These are phyloP conservation scores for Exserohilum turcica DNA, from an alignment of 2,329 filamentous ascomycete species.

Conservation along the genomic window DNA sequence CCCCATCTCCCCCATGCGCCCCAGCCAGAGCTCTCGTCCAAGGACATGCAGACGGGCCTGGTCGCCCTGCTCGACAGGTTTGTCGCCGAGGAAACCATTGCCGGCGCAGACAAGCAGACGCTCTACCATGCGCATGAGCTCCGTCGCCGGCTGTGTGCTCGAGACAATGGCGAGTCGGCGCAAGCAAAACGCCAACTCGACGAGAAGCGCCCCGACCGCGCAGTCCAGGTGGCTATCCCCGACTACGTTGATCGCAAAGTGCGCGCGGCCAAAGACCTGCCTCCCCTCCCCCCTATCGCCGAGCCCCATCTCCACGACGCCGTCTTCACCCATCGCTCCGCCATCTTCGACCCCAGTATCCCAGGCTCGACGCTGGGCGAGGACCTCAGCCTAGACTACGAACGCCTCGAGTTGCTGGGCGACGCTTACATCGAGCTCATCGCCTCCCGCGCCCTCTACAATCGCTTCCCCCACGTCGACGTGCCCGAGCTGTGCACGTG, in stretches of 20 bases:
- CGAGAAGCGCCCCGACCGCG: conserved; percentile 31
- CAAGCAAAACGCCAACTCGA: conserved; percentile 53
- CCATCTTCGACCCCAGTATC: conserved; percentile 26
- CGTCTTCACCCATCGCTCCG: conserved; percentile 67
- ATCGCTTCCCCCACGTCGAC: conserved; percentile 68
- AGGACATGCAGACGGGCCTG: conserved; percentile 38
- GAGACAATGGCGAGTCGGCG: conserved; percentile 52
- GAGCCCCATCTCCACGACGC: conserved; percentile 65
- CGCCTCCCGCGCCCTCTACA: conserved; percentile 74
- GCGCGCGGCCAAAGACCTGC: conserved; percentile 49
- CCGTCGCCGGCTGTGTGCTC: conserved; percentile 31
- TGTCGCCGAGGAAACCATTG: conserved; percentile 32
- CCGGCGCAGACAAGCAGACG: conserved; percentile 31
- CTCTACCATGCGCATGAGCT: conserved; percentile 39
- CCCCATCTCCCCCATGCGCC: background rate
- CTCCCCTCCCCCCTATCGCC: conserved; percentile 65
- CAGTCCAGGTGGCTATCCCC: conserved; percentile 28
- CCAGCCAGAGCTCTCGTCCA: conserved; percentile 21
- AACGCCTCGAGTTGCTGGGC: conserved; percentile 85
- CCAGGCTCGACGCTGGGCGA: conserved; percentile 22
- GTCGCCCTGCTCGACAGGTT: conserved; percentile 40
- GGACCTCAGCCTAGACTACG: conserved; percentile 62
- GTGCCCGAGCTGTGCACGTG: conserved; percentile 75
- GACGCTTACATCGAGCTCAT: conserved; percentile 84
- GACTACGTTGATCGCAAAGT: conserved; percentile 35